Evolutionary conservation across 2,329 filamentous ascomycete genomes (phyloP), one percentile per base, ranked within the genome.

Genomic region (Pyrenochaeta sp.): DNA sequence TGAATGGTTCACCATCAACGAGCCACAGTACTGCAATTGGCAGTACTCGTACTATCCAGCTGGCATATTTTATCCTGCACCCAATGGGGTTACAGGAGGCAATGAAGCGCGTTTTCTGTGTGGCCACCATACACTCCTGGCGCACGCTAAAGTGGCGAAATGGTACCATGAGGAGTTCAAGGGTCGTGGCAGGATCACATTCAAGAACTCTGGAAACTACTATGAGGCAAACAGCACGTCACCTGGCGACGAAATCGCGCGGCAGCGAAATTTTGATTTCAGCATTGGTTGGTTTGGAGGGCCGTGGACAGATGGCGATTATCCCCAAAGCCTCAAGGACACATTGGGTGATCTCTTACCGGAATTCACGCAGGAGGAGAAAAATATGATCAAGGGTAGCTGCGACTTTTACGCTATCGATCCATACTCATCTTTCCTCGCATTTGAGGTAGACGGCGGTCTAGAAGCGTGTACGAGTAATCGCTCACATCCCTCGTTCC

Each of bases 21-120:
- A 78, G 64, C 76, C 79, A 2, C 78, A 81, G 62, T 80, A 82
- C 68, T 82, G 81, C 57, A 80, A 82, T 55, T 82, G 80, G 80
- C 81, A 83, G 64, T 83, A 81, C 63, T 69, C 73, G 1, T 66
- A 64, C 52, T 83, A 82, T 42, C 80, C 79, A 2, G 76, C 78
- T 13, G 80, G 82, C 5, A 66, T 77, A 13, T 79, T 80, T 58
- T 82, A 82, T 39, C 81, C 81, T 15, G 78, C 79, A 1, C 83
- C 82, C 32, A 77, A 80, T 50, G 72, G 73, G 44, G 67, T 80
- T 15, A 78, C 76, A 0, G 76, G 74, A 13, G 81, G 81, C 4
- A 54, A 76, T 1, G 58, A 72, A 39, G 72, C 79, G n/a, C 72
- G 80, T 9, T 79, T 81, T 52, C 68, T 80, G 13, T 82, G 81